These are phyloP conservation scores for Trichosporon coremiiforme DNA, from an alignment of 1,284 basidiomycete genomes.

Conservation along the genomic window DNA sequence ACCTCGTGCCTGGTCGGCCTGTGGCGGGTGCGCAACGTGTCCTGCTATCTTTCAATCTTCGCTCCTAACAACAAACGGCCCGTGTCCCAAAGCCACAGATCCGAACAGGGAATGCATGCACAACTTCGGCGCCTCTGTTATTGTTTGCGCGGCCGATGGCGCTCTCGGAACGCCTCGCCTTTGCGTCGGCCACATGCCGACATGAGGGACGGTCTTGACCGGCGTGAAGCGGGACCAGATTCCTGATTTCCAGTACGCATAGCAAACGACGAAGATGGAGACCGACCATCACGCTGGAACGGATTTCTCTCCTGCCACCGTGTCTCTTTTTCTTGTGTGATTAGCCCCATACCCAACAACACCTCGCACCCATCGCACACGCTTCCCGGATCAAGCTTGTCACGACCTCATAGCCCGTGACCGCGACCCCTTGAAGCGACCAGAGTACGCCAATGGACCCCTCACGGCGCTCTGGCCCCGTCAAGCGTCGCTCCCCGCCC, in stretches of 20 bases:
- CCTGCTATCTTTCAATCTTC: neutral
- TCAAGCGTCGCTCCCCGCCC: slow-evolving; percentile 15
- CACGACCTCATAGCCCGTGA: neutral
- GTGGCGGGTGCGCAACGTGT: slow-evolving; percentile 14
- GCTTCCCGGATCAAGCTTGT: neutral
- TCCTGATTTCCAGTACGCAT: neutral
- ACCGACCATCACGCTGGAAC: slow-evolving; percentile 13
- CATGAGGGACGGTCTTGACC: neutral
- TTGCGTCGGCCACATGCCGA: neutral
- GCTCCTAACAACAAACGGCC: neutral
- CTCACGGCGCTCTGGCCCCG: slow-evolving; percentile 13
- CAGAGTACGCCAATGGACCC: slow-evolving; percentile 10
- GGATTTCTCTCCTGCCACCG: neutral
- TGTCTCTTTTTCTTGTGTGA: neutral
- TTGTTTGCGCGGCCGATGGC: neutral
- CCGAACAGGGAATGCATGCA: neutral
- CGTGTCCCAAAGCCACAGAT: neutral
- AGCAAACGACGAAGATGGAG: neutral
- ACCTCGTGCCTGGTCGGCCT: neutral
- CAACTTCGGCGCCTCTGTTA: neutral
- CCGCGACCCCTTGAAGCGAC: neutral
- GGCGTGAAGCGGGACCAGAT: slow-evolving; percentile 12
- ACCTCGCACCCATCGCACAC: neutral
- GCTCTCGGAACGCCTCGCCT: neutral
- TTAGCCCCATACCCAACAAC: neutral